Evolutionary conservation across 371 early-diverging fungal genomes (phyloP).

Genomic region (Rhizopus sp.): DNA sequence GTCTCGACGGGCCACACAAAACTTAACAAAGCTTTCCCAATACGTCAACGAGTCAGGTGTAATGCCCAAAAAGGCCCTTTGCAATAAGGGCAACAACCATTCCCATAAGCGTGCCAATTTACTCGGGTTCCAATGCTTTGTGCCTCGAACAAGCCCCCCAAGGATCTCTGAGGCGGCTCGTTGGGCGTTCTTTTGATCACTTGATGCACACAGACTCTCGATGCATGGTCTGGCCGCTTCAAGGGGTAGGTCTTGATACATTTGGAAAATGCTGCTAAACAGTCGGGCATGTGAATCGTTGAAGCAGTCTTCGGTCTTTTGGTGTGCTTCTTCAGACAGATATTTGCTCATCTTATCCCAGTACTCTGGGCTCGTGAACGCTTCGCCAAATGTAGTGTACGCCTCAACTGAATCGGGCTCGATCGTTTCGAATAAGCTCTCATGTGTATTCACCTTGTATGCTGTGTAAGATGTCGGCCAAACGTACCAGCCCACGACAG

Average conservation of each 20-base stretch:
- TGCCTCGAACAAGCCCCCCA: slow-evolving; percentile 81
- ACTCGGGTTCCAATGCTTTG: slow-evolving; percentile 75
- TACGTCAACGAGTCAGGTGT: slow-evolving; percentile 71
- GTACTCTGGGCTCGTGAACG: slow-evolving; percentile 49
- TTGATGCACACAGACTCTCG: slow-evolving; percentile 44
- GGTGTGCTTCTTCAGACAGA: slow-evolving; percentile 65
- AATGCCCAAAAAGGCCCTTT: slow-evolving; percentile 53
- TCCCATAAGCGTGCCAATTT: slow-evolving; percentile 58
- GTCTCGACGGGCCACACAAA: slow-evolving; percentile 67
- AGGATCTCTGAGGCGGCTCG: slow-evolving; percentile 79
- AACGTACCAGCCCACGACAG: slow-evolving; percentile 72
- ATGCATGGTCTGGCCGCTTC: slow-evolving; percentile 52
- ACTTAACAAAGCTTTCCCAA: slow-evolving; percentile 74
- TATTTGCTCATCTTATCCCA: slow-evolving; percentile 62
- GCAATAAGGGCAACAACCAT: slow-evolving; percentile 62
- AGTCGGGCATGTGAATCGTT: slow-evolving; percentile 55
- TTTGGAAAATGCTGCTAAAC: slow-evolving; percentile 67
- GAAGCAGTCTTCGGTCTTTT: slow-evolving; percentile 67
- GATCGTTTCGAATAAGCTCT: slow-evolving; percentile 29
- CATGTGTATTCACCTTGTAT: slow-evolving; percentile 46
- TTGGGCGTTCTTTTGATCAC: slow-evolving; percentile 75
- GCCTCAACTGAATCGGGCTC: slow-evolving; percentile 54
- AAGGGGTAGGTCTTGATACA: slow-evolving; percentile 66
- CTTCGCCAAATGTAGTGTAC: slow-evolving; percentile 51
- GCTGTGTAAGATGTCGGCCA: slow-evolving; percentile 68